Conservation (phyloP, 2,329 filamentous ascomycete genomes). For the Hirsutella rhossiliensis region DNA sequence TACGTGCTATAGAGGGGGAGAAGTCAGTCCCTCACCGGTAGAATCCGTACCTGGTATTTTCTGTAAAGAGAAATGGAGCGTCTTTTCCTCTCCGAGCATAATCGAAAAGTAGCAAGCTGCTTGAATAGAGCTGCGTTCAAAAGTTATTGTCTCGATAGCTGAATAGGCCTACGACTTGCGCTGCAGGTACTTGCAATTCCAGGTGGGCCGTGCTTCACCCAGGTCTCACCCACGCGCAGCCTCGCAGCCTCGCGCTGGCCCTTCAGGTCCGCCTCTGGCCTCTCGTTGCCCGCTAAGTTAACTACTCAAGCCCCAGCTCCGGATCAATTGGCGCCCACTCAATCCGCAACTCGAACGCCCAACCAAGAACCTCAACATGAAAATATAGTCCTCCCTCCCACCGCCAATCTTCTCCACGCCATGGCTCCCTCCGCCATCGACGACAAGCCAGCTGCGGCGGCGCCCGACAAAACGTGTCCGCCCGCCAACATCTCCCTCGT, state of each 20-base stretch:
- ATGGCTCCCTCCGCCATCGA: conserved; percentile 45
- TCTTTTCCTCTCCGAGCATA: too few species aligned
- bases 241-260: conserved; percentile 22
- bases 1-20: too few species aligned
- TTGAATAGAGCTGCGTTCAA: too few species aligned
- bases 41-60: too few species aligned
- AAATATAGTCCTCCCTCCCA: background rate
- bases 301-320: background rate
- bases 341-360: background rate
- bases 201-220: background rate
- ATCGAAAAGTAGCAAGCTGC: too few species aligned
- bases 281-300: background rate
- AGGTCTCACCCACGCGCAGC: conserved; percentile 9
- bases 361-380: background rate
- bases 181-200: too few species aligned
- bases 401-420: background rate
- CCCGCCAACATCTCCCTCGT: conserved; percentile 47
- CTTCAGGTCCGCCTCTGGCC: conserved; percentile 3
- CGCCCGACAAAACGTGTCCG: conserved; percentile 32
- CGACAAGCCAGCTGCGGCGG: conserved; percentile 23
- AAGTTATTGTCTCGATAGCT: too few species aligned
- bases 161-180: too few species aligned
- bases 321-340: conserved; percentile 13
- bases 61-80: too few species aligned
- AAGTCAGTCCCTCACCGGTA: too few species aligned